Evolutionary conservation across 148 eudicot species (phyloP).

Genomic region (Persicaria maculosa): DNA sequence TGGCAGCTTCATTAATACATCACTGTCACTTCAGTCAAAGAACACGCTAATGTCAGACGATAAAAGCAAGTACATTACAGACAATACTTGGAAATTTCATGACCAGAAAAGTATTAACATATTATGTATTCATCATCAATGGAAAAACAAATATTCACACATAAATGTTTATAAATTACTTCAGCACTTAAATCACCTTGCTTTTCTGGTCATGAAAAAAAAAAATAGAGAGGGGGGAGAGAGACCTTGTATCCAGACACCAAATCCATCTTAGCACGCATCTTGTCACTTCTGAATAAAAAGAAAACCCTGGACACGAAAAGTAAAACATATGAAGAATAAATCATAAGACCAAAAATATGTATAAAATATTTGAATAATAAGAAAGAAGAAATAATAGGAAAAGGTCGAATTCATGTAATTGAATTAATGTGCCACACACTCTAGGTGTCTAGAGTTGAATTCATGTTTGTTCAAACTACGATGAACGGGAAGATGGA

Average conservation of each 20-base stretch:
- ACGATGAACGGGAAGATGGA: too few relatives aligned
- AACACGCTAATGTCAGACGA: neutral
- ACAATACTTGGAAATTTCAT: neutral
- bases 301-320: conserved; percentile 17
- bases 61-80: neutral
- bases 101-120: neutral
- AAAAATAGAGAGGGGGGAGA: too few relatives aligned
- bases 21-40: neutral
- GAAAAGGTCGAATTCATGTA: too few relatives aligned
- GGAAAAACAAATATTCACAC: neutral
- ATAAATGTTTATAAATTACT: neutral
- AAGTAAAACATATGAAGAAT: too few relatives aligned
- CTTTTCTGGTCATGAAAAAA: too few relatives aligned
- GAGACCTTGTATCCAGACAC: conserved; percentile 36
- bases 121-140: neutral
- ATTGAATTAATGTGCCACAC: too few relatives aligned
- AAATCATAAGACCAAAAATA: too few relatives aligned
- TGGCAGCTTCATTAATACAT: neutral
- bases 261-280: conserved; percentile 29
- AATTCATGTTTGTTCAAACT: too few relatives aligned
- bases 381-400: too few relatives aligned
- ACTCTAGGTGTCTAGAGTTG: too few relatives aligned
- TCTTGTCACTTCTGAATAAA: neutral
- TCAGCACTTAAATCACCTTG: too few relatives aligned
- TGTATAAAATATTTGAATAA: too few relatives aligned